A percentile compares a stretch with the other conserved stretches of the same genome.
phyloP scores from a whole-genome alignment of 352 stramenopile genomes.

The Peronosclerospora sorghi region DNA sequence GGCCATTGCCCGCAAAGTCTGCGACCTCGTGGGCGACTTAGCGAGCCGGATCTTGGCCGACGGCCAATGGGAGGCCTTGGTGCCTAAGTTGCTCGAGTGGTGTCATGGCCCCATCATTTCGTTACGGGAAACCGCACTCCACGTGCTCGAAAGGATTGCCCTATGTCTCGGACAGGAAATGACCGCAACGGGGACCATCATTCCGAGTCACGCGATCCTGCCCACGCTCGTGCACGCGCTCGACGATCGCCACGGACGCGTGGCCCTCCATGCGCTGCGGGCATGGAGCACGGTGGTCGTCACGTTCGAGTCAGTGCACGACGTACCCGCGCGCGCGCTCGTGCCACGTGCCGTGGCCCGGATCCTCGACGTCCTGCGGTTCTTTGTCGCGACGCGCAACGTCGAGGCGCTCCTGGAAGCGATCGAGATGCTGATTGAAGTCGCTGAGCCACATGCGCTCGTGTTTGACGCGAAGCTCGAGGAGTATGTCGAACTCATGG shows the following conservation, averaged over 20 bases:
- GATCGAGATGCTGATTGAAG: slow-evolving; percentile 74
- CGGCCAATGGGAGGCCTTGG: too few relatives aligned
- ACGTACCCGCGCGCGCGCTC: slow-evolving; percentile 41
- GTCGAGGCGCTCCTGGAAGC: slow-evolving; percentile 70
- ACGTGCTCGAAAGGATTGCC: too few relatives aligned
- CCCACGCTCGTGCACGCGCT: too few relatives aligned
- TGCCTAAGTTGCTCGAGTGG: too few relatives aligned
- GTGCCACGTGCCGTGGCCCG: slow-evolving; percentile 39
- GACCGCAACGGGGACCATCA: too few relatives aligned
- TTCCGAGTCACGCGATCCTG: too few relatives aligned
- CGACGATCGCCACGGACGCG: slow-evolving; percentile 49
- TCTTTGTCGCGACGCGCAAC: slow-evolving; percentile 34
- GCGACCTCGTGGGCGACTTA: too few relatives aligned
- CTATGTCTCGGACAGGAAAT: too few relatives aligned
- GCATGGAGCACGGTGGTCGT: slow-evolving; percentile 67
- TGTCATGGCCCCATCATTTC: too few relatives aligned
- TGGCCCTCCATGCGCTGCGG: slow-evolving; percentile 59
- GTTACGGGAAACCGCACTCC: too few relatives aligned
- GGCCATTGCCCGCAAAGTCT: too few relatives aligned
- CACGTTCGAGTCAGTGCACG: slow-evolving; percentile 50
- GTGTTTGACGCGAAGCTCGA: slow-evolving; percentile 57
- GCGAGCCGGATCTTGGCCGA: too few relatives aligned
- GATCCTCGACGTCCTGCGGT: slow-evolving; percentile 39
- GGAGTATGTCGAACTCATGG: slow-evolving; percentile 62
- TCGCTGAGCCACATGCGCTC: slow-evolving; percentile 53